Evolutionary conservation across 129 eudicot genomes (phyloP).

Genomic region (Pulicaria dysenterica): DNA sequence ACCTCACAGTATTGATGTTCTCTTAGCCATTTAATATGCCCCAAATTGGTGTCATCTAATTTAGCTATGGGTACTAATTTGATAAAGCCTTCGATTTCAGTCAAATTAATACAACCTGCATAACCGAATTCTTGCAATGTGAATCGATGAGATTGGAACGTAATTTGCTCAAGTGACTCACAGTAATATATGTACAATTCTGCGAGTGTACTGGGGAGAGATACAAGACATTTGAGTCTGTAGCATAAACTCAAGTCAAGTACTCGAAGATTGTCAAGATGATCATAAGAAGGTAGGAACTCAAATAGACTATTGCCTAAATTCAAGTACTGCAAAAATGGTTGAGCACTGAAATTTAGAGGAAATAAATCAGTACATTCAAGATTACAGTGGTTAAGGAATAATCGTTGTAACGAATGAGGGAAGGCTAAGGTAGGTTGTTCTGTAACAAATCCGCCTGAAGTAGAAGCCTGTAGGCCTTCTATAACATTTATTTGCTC

Average conservation of each 20-base stretch:
- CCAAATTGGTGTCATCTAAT: slow-evolving; percentile 11
- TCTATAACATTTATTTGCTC: not conserved
- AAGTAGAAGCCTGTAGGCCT: slow-evolving; percentile 7
- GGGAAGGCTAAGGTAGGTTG: slow-evolving; percentile 15
- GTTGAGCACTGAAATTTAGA: not conserved
- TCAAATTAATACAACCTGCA: slow-evolving; percentile 14
- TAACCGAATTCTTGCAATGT: slow-evolving; percentile 24
- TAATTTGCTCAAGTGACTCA: not conserved
- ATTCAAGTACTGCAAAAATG: slow-evolving; percentile 15
- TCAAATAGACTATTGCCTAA: slow-evolving; percentile 19
- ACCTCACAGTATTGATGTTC: not conserved
- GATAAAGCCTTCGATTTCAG: slow-evolving; percentile 25
- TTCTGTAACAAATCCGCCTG: not conserved
- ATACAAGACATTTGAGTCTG: not conserved
- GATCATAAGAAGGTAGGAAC: slow-evolving; percentile 12
- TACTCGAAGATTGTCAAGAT: slow-evolving; percentile 17
- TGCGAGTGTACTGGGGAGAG: slow-evolving; percentile 13
- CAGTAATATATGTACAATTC: slow-evolving; percentile 13
- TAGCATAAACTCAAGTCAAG: slow-evolving; percentile 25
- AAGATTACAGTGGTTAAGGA: slow-evolving; percentile 18
- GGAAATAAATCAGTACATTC: not conserved
- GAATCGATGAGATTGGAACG: no score
- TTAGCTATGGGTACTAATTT: not conserved
- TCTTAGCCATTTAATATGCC: slow-evolving; percentile 22
- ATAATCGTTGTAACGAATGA: not conserved